Conservation (phyloP, 2,329 filamentous ascomycete genomes). For the Lachnellula occidentalis region DNA sequence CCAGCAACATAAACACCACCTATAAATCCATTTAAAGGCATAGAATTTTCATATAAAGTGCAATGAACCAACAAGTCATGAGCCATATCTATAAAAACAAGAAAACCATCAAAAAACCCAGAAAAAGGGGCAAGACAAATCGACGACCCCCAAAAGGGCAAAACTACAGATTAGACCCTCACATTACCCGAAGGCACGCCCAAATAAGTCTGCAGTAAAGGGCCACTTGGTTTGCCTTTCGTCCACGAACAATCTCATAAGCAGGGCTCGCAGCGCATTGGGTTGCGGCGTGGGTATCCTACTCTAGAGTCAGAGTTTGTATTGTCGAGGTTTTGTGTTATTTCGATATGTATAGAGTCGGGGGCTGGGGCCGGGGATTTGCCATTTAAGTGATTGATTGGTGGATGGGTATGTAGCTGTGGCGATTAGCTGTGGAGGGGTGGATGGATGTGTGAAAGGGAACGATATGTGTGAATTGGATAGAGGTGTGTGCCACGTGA, state of each 20-base stretch:
- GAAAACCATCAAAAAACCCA: too few relatives aligned
- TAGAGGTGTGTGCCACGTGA: too few relatives aligned
- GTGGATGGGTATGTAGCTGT: background rate
- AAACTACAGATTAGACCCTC: background rate
- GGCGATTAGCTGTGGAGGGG: too few relatives aligned
- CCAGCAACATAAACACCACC: too few relatives aligned
- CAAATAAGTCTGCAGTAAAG: background rate
- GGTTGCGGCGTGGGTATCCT: background rate
- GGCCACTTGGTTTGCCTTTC: background rate
- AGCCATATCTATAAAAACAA: background rate
- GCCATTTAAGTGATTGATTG: background rate
- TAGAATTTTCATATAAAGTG: too few relatives aligned
- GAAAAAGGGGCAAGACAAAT: background rate
- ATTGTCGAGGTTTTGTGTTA: background rate
- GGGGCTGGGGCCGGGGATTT: background rate
- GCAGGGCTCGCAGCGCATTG: background rate
- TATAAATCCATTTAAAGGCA: too few relatives aligned
- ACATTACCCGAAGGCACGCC: background rate
- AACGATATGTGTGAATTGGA: too few relatives aligned
- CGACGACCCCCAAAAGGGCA: background rate
- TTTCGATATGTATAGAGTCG: background rate
- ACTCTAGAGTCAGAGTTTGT: background rate
- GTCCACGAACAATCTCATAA: background rate
- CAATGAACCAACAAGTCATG: too few relatives aligned
- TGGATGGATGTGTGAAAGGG: too few relatives aligned